Conservation (phyloP, 1,284 basidiomycete species). For the Chondrostereum purpureum region DNA sequence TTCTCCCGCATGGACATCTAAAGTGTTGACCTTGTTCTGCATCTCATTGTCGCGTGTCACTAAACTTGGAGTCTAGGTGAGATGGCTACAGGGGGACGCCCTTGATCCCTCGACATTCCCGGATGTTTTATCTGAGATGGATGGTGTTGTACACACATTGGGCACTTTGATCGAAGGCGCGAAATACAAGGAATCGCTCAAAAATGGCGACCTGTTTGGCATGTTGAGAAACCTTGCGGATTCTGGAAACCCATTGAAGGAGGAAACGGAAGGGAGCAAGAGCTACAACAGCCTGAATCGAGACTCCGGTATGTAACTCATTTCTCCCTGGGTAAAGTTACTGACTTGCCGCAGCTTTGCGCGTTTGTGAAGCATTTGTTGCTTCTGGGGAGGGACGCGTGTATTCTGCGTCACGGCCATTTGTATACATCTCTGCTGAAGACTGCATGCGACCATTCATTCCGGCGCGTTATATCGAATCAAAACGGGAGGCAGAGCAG, state of each 20-base stretch:
- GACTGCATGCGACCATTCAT: constrained; percentile 88
- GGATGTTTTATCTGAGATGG: constrained; percentile 55
- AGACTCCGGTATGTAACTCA: constrained; percentile 69
- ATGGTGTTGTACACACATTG: constrained; percentile 91
- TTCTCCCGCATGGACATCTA: constrained; percentile 76
- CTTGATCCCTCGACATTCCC: constrained; percentile 72
- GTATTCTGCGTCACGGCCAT: constrained; percentile 50
- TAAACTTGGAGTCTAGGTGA: constrained; percentile 44
- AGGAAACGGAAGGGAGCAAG: constrained; percentile 22
- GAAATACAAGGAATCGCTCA: constrained; percentile 74
- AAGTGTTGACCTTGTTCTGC: constrained; percentile 34
- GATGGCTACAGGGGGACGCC: constrained; percentile 78
- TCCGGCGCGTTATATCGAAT: constrained; percentile 78
- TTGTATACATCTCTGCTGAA: constrained; percentile 93
- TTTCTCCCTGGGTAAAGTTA: constrained; percentile 6
- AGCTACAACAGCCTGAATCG: constrained; percentile 83
- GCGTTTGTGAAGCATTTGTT: constrained; percentile 70
- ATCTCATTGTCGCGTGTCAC: neutral
- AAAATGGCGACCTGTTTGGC: constrained; percentile 48
- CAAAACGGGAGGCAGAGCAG: constrained; percentile 85
- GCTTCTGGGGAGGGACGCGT: constrained; percentile 28
- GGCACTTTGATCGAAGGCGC: constrained; percentile 84
- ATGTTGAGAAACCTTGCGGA: constrained; percentile 33
- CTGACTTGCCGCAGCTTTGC: no score
- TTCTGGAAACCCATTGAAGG: constrained; percentile 61